Evolutionary conservation across 352 stramenopile species (phyloP).

Genomic region (Pythium monospermum): DNA sequence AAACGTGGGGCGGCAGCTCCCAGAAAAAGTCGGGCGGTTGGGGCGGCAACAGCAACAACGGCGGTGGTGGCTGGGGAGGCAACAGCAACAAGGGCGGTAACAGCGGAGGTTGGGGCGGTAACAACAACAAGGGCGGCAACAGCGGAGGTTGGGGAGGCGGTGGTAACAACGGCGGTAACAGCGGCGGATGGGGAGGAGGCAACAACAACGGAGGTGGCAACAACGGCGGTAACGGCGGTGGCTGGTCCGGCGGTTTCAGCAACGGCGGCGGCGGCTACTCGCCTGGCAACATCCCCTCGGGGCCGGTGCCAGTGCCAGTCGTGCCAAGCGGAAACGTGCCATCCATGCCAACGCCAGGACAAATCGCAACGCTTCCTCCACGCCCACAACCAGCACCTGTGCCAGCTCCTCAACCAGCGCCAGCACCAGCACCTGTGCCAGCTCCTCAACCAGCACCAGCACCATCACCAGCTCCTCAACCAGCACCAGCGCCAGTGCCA

Average conservation of each 20-base stretch:
- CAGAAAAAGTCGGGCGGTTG: neutral
- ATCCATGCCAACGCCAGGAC: neutral
- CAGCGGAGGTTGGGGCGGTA: neutral
- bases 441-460: neutral
- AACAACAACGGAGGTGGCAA: neutral
- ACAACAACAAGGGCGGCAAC: neutral
- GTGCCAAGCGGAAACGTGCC: neutral
- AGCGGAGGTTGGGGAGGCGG: neutral
- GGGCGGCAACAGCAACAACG: neutral
- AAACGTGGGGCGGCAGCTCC: neutral
- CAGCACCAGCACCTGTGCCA: neutral
- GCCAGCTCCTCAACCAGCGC: no score
- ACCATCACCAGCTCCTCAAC: neutral
- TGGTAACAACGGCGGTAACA: neutral
- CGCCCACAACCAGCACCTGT: neutral
- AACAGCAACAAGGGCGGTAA: neutral
- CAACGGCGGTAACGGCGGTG: neutral
- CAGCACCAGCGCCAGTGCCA: neutral
- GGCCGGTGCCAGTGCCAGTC: neutral
- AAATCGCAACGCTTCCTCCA: neutral
- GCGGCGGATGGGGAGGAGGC: no score
- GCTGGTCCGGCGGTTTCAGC: neutral
- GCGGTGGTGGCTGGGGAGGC: neutral
- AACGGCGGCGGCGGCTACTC: neutral
- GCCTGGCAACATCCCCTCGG: neutral